Percentiles rank a stretch among this genome's conserved stretches.
Conservation (phyloP, 2,329 filamentous ascomycete genomes). For the Canariomyces notabilis region DNA sequence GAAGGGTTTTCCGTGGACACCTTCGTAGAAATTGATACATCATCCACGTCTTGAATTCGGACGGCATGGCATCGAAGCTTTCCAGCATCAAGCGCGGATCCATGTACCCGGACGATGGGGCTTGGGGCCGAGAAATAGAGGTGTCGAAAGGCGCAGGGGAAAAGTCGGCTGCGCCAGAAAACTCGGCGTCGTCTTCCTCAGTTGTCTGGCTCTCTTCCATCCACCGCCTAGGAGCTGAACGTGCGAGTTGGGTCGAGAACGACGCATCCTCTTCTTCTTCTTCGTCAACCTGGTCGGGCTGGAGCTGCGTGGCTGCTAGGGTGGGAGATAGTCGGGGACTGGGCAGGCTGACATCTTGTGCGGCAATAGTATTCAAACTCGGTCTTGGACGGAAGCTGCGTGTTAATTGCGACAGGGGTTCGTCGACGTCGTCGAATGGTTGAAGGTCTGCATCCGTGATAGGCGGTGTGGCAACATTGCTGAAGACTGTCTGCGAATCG, state of each 20-base stretch:
- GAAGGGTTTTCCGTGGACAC: constrained; percentile 81
- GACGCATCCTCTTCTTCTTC: constrained; percentile 34
- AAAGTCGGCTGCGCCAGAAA: constrained; percentile 24
- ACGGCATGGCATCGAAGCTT: constrained; percentile 84
- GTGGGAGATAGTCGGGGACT: constrained; percentile 94
- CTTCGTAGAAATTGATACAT: constrained; percentile 93
- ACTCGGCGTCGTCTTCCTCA: constrained; percentile 32
- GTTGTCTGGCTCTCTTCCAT: constrained; percentile 40
- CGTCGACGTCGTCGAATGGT: constrained; percentile 49
- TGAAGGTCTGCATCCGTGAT: constrained; percentile 68
- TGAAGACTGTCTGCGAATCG: constrained; percentile 56
- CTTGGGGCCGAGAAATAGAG: constrained; percentile 11
- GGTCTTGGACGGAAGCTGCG: constrained; percentile 45
- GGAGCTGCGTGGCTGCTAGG: constrained; percentile 62
- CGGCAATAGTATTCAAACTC: constrained; percentile 62
- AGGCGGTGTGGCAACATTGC: constrained; percentile 67
- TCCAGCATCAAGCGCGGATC: constrained; percentile 85
- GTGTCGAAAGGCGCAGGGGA: constrained; percentile 27
- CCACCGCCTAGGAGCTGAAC: constrained; percentile 30
- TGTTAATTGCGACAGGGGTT: constrained; percentile 43
- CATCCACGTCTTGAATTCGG: constrained; percentile 88
- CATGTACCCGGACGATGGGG: constrained; percentile 47
- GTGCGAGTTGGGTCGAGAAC: constrained; percentile 32
- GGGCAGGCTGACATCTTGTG: constrained; percentile 86
- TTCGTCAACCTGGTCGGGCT: constrained; percentile 39